Base-by-base conservation (phyloP, 495 filamentous ascomycete genomes). In the Hamigera avellanea region DNA sequence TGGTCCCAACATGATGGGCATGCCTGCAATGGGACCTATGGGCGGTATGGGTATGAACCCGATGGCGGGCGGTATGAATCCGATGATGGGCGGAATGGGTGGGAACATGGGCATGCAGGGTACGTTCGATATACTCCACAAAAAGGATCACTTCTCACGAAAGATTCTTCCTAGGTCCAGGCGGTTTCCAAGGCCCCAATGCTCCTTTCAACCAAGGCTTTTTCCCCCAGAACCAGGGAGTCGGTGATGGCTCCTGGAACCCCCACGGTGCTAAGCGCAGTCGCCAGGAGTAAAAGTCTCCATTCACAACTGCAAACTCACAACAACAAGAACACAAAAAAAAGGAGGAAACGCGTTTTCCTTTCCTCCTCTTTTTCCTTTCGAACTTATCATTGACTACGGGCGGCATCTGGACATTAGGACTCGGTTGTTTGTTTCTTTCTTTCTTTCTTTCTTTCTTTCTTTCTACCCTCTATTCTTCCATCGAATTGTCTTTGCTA, bases 261-360 rank as follows among this genome's bases (percentile, higher is more conserved):
- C 85, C 86, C 0, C 86, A 93, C 44, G 82, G 82, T 18, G 75
- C 81, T 7, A 93, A 93, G 56, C 72, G 83, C 38, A 78, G 79
- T 40, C 73, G 83, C 37, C 75, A 76, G 42, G 77, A 81, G 49
- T 81, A 67, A 54, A 40, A 10, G 14, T 26, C n/a, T 23, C 9
- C 21, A 23, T 23, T n/a, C n/a, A n/a, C 7, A 7, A 26, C 25
- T 26, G 25, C 25, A 26, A 26, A 26, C 7, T 7, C 25, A 12
- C 7, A 26, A 26, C 7, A 26, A 26, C 7, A 12, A 26, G 12
- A 12, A 26, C 12, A 26, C 26, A 23, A 26, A n/a, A 12, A 12
- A 33, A 14, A 19, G 12, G 16, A 23, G 13, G 1, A 19, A 8
- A 23, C 4, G 5, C 26, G 15, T 41, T 33, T 26, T 21, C 27